Evolutionary conservation across 768 basidiomycete species (phyloP), one percentile per base, ranked within the genome.

Genomic region (Lentinula lateritia): DNA sequence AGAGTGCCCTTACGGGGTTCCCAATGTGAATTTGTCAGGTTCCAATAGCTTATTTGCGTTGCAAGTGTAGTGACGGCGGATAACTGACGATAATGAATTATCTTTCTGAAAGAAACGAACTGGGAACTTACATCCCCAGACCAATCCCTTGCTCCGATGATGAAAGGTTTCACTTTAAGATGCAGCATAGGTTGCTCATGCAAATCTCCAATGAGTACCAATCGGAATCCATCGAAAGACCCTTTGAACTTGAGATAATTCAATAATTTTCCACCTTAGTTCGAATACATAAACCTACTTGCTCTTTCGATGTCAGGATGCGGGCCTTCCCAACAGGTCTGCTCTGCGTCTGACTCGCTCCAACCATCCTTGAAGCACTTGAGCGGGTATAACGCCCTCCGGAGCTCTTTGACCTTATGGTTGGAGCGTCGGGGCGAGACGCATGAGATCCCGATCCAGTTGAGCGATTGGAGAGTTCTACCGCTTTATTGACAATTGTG

Each of bases 1-100:
- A 58, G 42, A 36, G 42, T 60, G 12, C 0, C 74, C 87, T 64
- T 69, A 91, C 90, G 72, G 35, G 97, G 96, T 73, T 98, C 97
- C 94, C 97, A 99, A 68, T 98, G 94, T 52, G 97, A 98, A 70
- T 97, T 98, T 23, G 89, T 88, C 54, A 98, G 74, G 72, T 99
- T 99, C 93, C 94, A 99, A 69, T 97, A 99, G 62, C 87, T 93
- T 71, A 97, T 89, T 54, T 88, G 86, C 2, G 87, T 88, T 23
- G 88, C 86, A 68, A 98, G 77, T 0, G 89, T 88, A 0, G 91
- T 90, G 6, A 88, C 87, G 5, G 93, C 91, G 69, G 89, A 88
- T 50, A 98, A 75, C 96, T 98, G 64, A 23, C 35, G 54, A 36
- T 12, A 8, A 5, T 38, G 4, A 35, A 13, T 35, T 35, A 6